These are phyloP conservation scores for Globisporangium camurandrum DNA, from an alignment of 352 stramenopile genomes.

Conservation along the genomic window DNA sequence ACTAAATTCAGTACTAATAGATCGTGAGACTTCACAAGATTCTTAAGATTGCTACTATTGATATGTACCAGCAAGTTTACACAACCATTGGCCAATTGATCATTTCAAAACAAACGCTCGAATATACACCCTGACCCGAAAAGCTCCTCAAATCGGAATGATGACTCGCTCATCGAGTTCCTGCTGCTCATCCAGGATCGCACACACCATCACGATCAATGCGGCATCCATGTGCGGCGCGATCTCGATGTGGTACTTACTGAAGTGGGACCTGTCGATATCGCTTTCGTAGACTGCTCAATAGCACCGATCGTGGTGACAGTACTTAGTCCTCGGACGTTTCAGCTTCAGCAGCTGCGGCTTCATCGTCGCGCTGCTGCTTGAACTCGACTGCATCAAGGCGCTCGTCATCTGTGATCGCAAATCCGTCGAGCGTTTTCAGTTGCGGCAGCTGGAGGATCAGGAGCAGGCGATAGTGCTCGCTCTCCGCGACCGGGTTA, in stretches of 20 bases:
- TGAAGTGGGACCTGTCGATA: no score
- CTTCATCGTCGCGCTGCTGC: conserved; percentile 25
- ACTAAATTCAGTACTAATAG: no score
- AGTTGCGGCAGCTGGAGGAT: conserved; percentile 46
- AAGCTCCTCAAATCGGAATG: no score
- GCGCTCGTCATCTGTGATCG: conserved; percentile 53
- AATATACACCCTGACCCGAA: no score
- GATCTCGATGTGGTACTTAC: conserved; percentile 21
- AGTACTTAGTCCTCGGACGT: conserved; percentile 17
- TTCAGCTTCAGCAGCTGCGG: conserved; percentile 16
- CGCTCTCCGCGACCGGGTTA: conserved; percentile 43
- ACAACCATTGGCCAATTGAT: no score
- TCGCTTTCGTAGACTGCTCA: no score
- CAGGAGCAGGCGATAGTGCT: conserved; percentile 48
- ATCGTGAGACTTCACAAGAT: no score
- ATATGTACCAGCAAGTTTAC: no score
- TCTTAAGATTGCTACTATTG: no score
- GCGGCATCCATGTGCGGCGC: conserved; percentile 18
- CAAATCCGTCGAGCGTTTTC: conserved; percentile 48
- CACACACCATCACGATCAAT: conserved; percentile 21
- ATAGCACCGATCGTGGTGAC: no score
- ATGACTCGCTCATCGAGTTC: conserved; percentile 31
- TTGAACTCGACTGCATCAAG: conserved; percentile 53
- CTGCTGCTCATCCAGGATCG: conserved; percentile 28
- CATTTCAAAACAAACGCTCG: no score